Conservation (phyloP, 345 rosid genomes). For the Garcia nutans region DNA sequence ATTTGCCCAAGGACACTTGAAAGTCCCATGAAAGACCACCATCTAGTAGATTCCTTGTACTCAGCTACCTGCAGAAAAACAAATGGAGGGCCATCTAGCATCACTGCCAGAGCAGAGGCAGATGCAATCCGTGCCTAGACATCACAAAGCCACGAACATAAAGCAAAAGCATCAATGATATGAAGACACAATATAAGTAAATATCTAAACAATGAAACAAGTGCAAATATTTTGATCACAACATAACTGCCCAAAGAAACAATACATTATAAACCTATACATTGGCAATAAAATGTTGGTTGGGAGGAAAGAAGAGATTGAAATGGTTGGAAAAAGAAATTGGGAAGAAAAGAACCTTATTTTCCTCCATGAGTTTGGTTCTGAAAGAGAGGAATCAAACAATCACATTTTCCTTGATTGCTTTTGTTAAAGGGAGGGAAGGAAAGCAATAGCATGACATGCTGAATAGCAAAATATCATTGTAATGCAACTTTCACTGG, state of each 20-base stretch:
- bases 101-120: slow-evolving; percentile 69
- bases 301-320: neutral
- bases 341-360: neutral
- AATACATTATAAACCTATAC: neutral
- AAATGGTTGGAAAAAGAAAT: neutral
- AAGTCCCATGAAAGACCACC: slow-evolving; percentile 75
- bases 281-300: neutral
- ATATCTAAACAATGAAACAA: neutral
- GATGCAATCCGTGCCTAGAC: slow-evolving; percentile 74
- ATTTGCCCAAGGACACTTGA: slow-evolving; percentile 85
- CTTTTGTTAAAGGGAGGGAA: neutral
- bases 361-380: neutral
- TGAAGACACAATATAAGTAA: neutral
- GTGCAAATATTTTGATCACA: neutral
- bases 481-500: neutral
- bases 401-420: neutral
- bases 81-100: slow-evolving; percentile 85
- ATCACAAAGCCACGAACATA: slow-evolving; percentile 29
- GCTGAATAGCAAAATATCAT: neutral
- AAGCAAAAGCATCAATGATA: slow-evolving; percentile 13
- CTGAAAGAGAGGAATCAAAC: neutral
- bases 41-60: slow-evolving; percentile 68
- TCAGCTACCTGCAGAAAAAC: slow-evolving; percentile 90
- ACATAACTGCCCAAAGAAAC: neutral
- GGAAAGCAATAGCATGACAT: slow-evolving; percentile 7